Base-by-base conservation (phyloP, 108 stramenopile species). In the Bacterosira constricta region DNA sequence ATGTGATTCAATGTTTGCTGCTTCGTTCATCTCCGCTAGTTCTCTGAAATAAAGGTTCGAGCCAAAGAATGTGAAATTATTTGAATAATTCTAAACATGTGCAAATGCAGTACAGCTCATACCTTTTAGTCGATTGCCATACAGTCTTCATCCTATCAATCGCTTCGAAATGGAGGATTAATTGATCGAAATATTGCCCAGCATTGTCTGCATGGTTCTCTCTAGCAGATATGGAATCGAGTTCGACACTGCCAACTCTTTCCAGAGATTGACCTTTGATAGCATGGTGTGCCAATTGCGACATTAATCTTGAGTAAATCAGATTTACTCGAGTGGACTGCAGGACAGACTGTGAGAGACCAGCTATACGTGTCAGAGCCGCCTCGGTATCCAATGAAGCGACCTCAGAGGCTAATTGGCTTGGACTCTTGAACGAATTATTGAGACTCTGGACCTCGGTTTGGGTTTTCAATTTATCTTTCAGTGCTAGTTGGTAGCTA, bases 381-480 rank as follows among this genome's bases (percentile, higher is more conserved):
- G 58, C 64, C 27, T 79, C 78, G 0, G 70, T 66, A 37, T 79
- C 78, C 32, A 79, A 39, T 26, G 78, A 46, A 18, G 70, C 78
- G 15, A 79, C 78, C 44, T 79, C 70, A 1, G 65, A 66, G n/a
- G 78, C 70, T 45, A 79, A 52, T 30, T 66, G 65, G 17, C 55
- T 63, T 23, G 78, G 78, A 13, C 62, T 79, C 67, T 61, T 58
- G 50, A 71, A 71, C 15, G 21, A 65, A 35, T 53, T 55, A 15
- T 32, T 41, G 34, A 35, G 18, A 25, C 35, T 54, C 42, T 54
- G 38, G 20, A 29, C 27, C 10, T 12, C 47, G 3, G 66, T 41
- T 38, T 20, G 39, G 3, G 56, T 12, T 39, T 53, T 75, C 37
- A 67, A 45, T 61, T 39, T 75, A 2, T 61, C 42, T 17, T 51